Evolutionary conservation across 805 yeast genomes (phyloP).

Genomic region (Wickerhamiella australiensis): DNA sequence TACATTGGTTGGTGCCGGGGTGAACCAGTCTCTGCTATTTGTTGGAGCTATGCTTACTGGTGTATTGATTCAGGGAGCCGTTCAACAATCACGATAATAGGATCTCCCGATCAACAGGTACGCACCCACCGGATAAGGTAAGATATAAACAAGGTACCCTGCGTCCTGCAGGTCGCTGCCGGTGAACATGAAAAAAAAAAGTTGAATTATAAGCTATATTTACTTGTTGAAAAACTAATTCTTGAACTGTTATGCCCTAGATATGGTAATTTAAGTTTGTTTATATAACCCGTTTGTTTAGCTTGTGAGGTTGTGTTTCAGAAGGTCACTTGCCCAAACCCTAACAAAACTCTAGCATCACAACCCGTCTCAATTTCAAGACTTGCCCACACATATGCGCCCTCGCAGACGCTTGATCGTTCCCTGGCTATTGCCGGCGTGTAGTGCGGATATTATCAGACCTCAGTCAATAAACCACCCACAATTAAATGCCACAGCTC

Average conservation of each 20-base stretch:
- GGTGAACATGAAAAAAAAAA: not conserved
- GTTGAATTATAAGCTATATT: no score
- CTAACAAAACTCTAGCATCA: slow-evolving; percentile 3
- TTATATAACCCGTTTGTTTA: not conserved
- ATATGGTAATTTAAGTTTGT: not conserved
- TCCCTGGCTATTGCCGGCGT: slow-evolving; percentile 5
- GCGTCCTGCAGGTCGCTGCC: not conserved
- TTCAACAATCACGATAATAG: not conserved
- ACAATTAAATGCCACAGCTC: slow-evolving; percentile 16
- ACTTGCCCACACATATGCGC: slow-evolving; percentile 3
- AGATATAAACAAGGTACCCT: slow-evolving; percentile 7
- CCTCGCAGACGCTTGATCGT: slow-evolving; percentile 1
- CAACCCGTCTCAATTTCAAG: not conserved
- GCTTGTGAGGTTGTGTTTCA: not conserved
- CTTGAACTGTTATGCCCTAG: no score
- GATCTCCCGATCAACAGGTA: not conserved
- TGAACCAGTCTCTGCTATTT: not conserved
- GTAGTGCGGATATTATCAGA: not conserved
- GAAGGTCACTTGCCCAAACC: slow-evolving; percentile 2
- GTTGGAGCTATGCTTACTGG: slow-evolving; percentile 8
- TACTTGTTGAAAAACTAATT: no score
- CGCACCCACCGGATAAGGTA: slow-evolving; percentile 5
- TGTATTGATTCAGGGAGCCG: slow-evolving; percentile 1
- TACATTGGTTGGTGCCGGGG: slow-evolving; percentile 1
- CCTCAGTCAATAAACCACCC: slow-evolving; percentile 20